Percentiles rank a stretch among this genome's conserved stretches.
phyloP scores from a whole-genome alignment of 345 rosid genomes.

The Melaleuca alternifolia region DNA sequence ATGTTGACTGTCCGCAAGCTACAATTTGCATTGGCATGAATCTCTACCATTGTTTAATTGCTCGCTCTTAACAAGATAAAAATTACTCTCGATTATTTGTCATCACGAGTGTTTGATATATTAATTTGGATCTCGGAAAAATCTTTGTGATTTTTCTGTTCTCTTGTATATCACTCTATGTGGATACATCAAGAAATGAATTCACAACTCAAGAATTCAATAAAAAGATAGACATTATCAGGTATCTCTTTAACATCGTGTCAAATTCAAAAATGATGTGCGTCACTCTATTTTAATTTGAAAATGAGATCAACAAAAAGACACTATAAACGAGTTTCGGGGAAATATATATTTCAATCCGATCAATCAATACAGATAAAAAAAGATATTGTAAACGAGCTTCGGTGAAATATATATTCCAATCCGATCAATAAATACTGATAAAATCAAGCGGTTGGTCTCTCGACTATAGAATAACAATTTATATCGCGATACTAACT shows the following conservation, averaged over 20 bases:
- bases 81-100: neutral
- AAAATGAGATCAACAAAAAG: neutral
- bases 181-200: neutral
- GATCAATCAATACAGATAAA: neutral
- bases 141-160: too few relatives aligned
- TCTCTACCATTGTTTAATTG: neutral
- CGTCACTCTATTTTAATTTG: neutral
- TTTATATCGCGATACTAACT: neutral
- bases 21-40: neutral
- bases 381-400: rapidly evolving
- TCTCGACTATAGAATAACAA: neutral
- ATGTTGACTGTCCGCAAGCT: neutral
- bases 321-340: rapidly evolving
- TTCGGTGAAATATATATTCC: rapidly evolving
- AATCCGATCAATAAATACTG: neutral
- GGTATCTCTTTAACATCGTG: too few relatives aligned
- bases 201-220: neutral
- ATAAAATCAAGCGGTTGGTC: neutral
- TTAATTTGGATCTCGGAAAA: neutral
- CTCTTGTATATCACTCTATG: too few relatives aligned
- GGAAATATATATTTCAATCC: rapidly evolving
- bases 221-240: too few relatives aligned
- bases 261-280: neutral
- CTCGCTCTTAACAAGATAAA: neutral
- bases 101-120: neutral